A percentile compares a stretch with the other conserved stretches of the same genome.
phyloP scores from a whole-genome alignment of 1,284 basidiomycete species.

The Inonotus obliquus region DNA sequence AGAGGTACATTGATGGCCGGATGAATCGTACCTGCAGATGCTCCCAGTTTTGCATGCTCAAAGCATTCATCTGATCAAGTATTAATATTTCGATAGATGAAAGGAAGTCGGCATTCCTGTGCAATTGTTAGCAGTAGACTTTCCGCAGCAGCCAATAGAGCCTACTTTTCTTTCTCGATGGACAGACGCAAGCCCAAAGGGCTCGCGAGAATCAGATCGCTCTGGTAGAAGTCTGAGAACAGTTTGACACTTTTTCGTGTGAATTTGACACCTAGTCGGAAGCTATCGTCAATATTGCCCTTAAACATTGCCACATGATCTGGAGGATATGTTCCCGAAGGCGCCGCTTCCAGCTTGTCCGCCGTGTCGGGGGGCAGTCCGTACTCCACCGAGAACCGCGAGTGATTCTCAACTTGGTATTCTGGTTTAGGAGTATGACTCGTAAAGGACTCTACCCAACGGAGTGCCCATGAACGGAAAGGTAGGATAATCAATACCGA shows the following conservation, averaged over 20 bases:
- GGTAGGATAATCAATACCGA: conserved; percentile 90
- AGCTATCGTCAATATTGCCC: conserved; percentile 98
- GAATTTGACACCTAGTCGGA: conserved; percentile 88
- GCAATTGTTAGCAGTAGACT: neutral
- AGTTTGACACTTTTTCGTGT: conserved; percentile 87
- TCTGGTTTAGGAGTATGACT: conserved; percentile 60
- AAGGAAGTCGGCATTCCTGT: conserved; percentile 82
- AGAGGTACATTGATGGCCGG: neutral
- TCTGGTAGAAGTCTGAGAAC: conserved; percentile 86
- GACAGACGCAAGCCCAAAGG: conserved; percentile 88
- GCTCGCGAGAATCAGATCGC: conserved; percentile 90
- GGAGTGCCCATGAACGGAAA: conserved; percentile 84
- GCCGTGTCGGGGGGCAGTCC: conserved; percentile 72
- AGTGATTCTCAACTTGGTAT: conserved; percentile 81
- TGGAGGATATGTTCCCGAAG: conserved; percentile 72
- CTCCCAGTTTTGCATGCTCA: conserved; percentile 99
- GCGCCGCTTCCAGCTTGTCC: conserved; percentile 78
- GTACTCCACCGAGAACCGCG: conserved; percentile 82
- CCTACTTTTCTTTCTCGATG: conserved; percentile 91
- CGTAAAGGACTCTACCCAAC: conserved; percentile 70
- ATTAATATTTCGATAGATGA: conserved; percentile 92
- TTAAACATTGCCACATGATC: conserved; percentile 94
- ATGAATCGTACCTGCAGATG: conserved; percentile 72
- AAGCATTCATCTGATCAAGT: conserved; percentile 90
- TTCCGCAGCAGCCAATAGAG: conserved; percentile 1